phyloP scores from a whole-genome alignment of 108 stramenopile genomes.

The Cyclotella atomus region DNA sequence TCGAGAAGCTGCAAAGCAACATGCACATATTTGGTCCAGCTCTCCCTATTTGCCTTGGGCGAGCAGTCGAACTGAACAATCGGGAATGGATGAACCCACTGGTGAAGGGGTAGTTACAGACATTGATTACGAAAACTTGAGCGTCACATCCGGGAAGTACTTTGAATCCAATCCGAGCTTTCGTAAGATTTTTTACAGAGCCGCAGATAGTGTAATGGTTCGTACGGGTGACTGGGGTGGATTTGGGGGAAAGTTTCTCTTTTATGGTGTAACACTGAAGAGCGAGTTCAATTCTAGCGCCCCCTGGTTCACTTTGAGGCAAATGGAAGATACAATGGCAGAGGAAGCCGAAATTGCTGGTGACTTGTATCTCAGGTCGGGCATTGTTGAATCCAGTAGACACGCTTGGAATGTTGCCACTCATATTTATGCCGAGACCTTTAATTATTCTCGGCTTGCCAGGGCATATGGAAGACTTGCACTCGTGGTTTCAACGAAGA shows the following conservation, averaged over 20 bases:
- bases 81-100: conserved; percentile 64
- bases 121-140: conserved; percentile 57
- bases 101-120: conserved; percentile 49
- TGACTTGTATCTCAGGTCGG: conserved; percentile 77
- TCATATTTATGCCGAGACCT: conserved; percentile 80
- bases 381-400: conserved; percentile 84
- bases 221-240: conserved; percentile 71
- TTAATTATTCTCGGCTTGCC: conserved; percentile 79
- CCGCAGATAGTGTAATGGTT: conserved; percentile 74
- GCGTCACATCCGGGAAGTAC: conserved; percentile 43
- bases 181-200: conserved; percentile 83
- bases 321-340: conserved; percentile 86
- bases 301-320: conserved; percentile 73
- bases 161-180: conserved; percentile 67
- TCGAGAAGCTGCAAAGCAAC: conserved; percentile 69
- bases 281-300: conserved; percentile 67
- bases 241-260: conserved; percentile 68
- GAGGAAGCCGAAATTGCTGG: conserved; percentile 85
- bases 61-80: conserved; percentile 62
- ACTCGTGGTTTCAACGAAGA: conserved; percentile 66
- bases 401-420: conserved; percentile 77
- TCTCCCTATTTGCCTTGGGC: conserved; percentile 89
- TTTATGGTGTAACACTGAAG: conserved; percentile 77
- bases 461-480: conserved; percentile 73
- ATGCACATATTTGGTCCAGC: conserved; percentile 82